Percentiles rank a stretch among this genome's conserved stretches.
Conservation (phyloP, 2,329 filamentous ascomycete genomes). For the Epichloe glyceriae region DNA sequence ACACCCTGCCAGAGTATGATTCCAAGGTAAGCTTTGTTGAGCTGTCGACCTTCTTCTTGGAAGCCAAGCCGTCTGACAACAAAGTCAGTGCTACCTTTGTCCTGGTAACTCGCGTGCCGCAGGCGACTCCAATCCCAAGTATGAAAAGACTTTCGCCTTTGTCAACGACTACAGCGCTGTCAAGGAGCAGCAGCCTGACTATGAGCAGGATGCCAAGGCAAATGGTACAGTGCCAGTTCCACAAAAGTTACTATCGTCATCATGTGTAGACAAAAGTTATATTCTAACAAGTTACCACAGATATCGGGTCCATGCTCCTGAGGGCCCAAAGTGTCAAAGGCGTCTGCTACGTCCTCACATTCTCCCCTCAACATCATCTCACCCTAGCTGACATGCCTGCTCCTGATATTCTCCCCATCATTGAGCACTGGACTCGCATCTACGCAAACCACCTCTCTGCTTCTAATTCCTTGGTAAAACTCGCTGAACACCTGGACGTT, state of each 20-base stretch:
- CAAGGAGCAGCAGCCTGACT: conserved; percentile 81
- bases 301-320: conserved; percentile 63
- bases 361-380: conserved; percentile 83
- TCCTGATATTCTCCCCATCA: conserved; percentile 63
- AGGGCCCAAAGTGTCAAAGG: conserved; percentile 78
- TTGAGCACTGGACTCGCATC: conserved; percentile 84
- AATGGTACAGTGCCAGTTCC: conserved; percentile 17
- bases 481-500: conserved; percentile 27
- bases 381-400: conserved; percentile 84
- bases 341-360: conserved; percentile 94
- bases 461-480: conserved; percentile 45
- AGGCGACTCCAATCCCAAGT: conserved; percentile 76
- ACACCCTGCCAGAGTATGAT: conserved; percentile 67
- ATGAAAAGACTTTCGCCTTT: conserved; percentile 80
- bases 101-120: conserved; percentile 81
- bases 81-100: conserved; percentile 72
- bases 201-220: conserved; percentile 33
- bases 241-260: background rate
- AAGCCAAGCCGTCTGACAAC: background rate
- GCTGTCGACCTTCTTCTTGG: background rate
- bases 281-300: conserved; percentile 24
- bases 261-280: background rate
- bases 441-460: conserved; percentile 72
- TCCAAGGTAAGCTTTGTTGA: conserved; percentile 38
- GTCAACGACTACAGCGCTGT: conserved; percentile 97